Percentiles rank a stretch among this genome's conserved stretches.
phyloP scores from a whole-genome alignment of 1,284 basidiomycete species.

The Anthracocystis setariae region DNA sequence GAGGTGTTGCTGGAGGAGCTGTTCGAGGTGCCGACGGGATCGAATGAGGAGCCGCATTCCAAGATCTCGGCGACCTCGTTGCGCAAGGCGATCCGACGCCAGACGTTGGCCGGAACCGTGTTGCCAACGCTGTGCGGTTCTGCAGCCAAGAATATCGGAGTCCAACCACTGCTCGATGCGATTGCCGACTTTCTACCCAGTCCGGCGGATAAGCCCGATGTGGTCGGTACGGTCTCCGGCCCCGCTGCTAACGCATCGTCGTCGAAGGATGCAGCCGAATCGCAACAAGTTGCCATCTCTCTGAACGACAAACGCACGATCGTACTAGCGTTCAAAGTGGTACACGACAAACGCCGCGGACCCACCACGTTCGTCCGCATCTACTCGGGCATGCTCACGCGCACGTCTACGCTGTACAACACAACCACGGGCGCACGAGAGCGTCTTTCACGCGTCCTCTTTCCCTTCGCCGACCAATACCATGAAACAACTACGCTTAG shows the following conservation, averaged over 20 bases:
- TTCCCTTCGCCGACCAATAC: constrained; percentile 82
- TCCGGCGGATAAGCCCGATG: constrained; percentile 70
- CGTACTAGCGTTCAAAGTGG: constrained; percentile 84
- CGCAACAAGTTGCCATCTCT: constrained; percentile 61
- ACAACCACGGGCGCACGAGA: constrained; percentile 78
- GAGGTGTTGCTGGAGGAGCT: constrained; percentile 80
- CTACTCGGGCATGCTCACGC: constrained; percentile 76
- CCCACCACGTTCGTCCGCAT: constrained; percentile 92
- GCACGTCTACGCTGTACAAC: constrained; percentile 79
- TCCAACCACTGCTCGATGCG: constrained; percentile 82
- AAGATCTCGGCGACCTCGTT: constrained; percentile 54
- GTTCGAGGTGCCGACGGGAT: constrained; percentile 68
- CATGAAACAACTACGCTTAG: constrained; percentile 82
- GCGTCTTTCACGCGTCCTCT: constrained; percentile 78
- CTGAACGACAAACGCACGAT: constrained; percentile 27
- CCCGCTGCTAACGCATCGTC: background rate
- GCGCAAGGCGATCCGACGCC: constrained; percentile 74
- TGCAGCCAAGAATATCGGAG: constrained; percentile 82
- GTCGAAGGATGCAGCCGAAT: background rate
- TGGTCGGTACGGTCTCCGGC: constrained; percentile 15
- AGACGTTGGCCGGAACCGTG: constrained; percentile 76
- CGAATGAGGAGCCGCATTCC: constrained; percentile 74
- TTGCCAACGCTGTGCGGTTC: constrained; percentile 85
- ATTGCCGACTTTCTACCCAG: constrained; percentile 82
- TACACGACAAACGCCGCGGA: constrained; percentile 82